Base-by-base conservation (phyloP, 2,329 filamentous ascomycete genomes). In the Fusarium sp. region DNA sequence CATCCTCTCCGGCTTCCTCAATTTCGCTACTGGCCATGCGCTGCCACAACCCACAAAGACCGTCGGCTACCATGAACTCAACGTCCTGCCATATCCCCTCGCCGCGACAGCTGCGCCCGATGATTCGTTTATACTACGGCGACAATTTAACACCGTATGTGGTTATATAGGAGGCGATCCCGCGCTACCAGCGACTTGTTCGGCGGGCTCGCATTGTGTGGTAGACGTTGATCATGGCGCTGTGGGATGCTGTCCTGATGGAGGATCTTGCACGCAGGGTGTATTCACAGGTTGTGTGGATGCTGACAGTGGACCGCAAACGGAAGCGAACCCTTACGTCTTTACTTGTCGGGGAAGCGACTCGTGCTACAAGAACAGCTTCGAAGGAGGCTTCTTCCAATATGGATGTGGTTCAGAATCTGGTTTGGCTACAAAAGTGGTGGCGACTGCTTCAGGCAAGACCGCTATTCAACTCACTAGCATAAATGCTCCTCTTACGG, bases 241-340 rank as follows among this genome's bases (percentile, higher is more conserved):
- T n/a, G 79, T 88, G 33, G 86, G 86, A 46, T 88, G 86, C 73
- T 89, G 87, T 72, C 86, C 87, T 1, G 80, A 89, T 68, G 75
- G 76, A 15, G 82, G 78, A 4, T 71, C 81, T 8, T 89, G 87
- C 75, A 85, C 84, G 2, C 79, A 81, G 5, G 87, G 87, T 54
- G 83, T 89, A 39, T 89, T 83, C 73, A 89, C 87, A 4, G 82
- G 80, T 39, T 89, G 87, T 62, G 84, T 88, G 42, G 87, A 89
- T 71, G 72, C 73, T 51, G 84, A 83, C 69, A 87, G 83, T 57
- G 79, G 79, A 6, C 78, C 83, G 2, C 84, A 87, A 72, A 84
- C 82, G 5, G 84, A 82, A 57, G 78, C 83, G 55, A 83, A 89
- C 66, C 87, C 87, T 0, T 88, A 88, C 62, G 79, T 89, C 33